Conservation (phyloP, 164 flowering plant genomes). For the Piper betle region DNA sequence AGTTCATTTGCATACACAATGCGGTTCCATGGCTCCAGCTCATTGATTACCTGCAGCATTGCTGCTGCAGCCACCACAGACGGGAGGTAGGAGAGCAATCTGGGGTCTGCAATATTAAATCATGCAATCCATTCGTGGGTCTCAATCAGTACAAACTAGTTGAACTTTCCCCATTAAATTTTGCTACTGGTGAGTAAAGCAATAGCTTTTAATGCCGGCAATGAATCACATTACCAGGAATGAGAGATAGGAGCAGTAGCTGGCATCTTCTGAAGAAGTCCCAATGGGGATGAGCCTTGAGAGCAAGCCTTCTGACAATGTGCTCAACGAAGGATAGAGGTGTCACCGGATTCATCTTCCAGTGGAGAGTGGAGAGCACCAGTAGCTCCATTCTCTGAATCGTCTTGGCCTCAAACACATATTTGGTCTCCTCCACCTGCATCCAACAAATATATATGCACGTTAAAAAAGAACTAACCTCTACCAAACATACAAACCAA, state of each 20-base stretch:
- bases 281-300: slow-evolving; percentile 33
- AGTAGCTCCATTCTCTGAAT: slow-evolving; percentile 83
- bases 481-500: not conserved
- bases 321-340: slow-evolving; percentile 69
- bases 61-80: slow-evolving; percentile 65
- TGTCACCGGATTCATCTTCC: slow-evolving; percentile 87
- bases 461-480: not conserved
- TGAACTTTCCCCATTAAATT: too few species aligned
- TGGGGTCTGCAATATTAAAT: slow-evolving; percentile 21
- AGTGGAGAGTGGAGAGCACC: slow-evolving; percentile 60
- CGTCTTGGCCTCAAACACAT: slow-evolving; percentile 63
- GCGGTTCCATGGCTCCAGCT: slow-evolving; percentile 38
- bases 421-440: slow-evolving; percentile 54
- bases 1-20: slow-evolving; percentile 47
- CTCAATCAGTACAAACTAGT: not conserved
- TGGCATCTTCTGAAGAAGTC: slow-evolving; percentile 50
- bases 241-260: slow-evolving; percentile 30
- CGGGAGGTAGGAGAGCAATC: slow-evolving; percentile 27
- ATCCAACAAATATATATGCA: not conserved
- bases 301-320: slow-evolving; percentile 48
- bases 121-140: not conserved
- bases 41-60: slow-evolving; percentile 53
- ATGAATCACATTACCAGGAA: slow-evolving; percentile 32
- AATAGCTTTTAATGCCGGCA: not conserved
- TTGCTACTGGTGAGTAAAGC: not conserved